Evolutionary conservation across 441 rosid species (phyloP), one percentile per base, ranked within the genome.

Genomic region (Croton laevigatus): DNA sequence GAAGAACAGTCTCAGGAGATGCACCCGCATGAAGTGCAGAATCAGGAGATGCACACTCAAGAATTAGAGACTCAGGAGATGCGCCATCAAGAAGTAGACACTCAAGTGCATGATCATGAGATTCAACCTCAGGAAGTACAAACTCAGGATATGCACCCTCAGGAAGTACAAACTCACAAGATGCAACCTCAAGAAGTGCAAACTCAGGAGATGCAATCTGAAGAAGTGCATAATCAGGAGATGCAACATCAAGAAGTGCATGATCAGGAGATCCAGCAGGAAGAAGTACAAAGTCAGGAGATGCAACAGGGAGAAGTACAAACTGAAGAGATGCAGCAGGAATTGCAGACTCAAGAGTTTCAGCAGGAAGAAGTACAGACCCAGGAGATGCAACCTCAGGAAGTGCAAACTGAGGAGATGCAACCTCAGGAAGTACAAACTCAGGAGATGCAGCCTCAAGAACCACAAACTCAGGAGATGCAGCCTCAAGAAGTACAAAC

Each of bases 281-380:
- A 66, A 36, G 71, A 73, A 48, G 32, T 40, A 23, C 17, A 63
- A 0, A 16, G 44, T 46, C 66, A 73, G 52, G 61, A 37, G 22
- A 20, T 40, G 34, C 45, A n/a, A 0, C n/a, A 52, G 23, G 27
- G 17, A 9, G 59, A 60, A 59, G 76, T 4, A 12, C 53, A 4
- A 9, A 2, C 42, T 5, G 27, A 48, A 17, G 71, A 59, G 19
- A 38, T 32, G 36, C 48, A 36, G 1, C 59, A 49, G 11, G 65
- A 59, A 34, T 27, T 4, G 0, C 40, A 19, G 4, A 5, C 38
- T n/a, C 52, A 20, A 3, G 34, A 40, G 5, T 9, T 36, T 48
- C 48, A n/a, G 20, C n/a, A 14, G 37, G 23, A 60, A 6, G 44
- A 65, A 34, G 45, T 3, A 3, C 48, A 14, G 14, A 0, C 60